Percentiles rank a stretch among this genome's conserved stretches.
Evolutionary conservation across 129 eudicot species (phyloP).

Genomic region (Centrapalus pauciflorus): DNA sequence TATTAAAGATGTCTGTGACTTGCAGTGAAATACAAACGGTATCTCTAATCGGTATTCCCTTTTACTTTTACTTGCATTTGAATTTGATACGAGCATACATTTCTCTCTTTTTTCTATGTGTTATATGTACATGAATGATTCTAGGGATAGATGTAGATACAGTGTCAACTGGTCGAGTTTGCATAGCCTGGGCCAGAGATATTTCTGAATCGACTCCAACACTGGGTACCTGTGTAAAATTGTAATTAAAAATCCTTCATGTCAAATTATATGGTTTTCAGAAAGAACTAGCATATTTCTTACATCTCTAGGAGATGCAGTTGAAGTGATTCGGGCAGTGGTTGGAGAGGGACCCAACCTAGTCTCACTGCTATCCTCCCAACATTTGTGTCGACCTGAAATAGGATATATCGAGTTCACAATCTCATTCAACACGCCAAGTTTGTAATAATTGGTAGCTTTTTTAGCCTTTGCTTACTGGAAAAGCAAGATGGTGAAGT

Average conservation of each 20-base stretch:
- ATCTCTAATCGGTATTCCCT: too few species aligned
- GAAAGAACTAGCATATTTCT: constrained; percentile 17
- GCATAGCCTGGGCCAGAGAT: constrained; percentile 95
- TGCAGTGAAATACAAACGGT: background rate
- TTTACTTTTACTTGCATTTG: too few species aligned
- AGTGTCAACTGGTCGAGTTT: constrained; percentile 77
- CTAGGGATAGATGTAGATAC: constrained; percentile 33
- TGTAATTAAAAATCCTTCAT: background rate
- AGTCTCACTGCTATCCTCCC: constrained; percentile 87
- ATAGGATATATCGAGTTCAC: background rate
- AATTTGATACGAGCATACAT: background rate
- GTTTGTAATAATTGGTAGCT: background rate
- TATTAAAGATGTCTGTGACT: background rate
- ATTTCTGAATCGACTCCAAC: constrained; percentile 73
- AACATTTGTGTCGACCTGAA: constrained; percentile 85
- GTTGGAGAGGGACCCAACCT: constrained; percentile 97
- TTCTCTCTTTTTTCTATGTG: background rate
- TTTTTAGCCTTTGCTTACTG: constrained; percentile 47
- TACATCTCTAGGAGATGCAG: constrained; percentile 77
- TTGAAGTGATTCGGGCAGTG: constrained; percentile 80
- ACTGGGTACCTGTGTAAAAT: constrained; percentile 62
- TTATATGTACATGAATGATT: background rate
- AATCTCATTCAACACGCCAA: background rate
- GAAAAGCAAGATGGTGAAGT: constrained; percentile 96
- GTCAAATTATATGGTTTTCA: background rate